These are phyloP conservation scores for Irineochytrium annulatum DNA, from an alignment of 192 early-diverging fungal species.

Conservation along the genomic window DNA sequence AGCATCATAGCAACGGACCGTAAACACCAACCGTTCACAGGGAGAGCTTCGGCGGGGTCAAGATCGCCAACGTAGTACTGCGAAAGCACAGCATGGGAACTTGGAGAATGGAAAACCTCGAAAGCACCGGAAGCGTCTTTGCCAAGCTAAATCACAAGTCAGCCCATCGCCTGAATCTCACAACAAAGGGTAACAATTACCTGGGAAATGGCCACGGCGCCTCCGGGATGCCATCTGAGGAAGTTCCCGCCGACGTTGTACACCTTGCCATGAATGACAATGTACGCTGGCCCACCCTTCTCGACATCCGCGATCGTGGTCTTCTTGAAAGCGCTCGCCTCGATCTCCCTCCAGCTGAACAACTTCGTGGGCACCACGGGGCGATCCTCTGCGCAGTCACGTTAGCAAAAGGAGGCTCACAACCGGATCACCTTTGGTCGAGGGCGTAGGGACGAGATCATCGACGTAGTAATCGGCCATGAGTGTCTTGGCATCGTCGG, in stretches of 20 bases:
- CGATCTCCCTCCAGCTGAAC: slow-evolving; percentile 46
- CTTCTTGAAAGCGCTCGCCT: slow-evolving; percentile 28
- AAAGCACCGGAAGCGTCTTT: slow-evolving; percentile 68
- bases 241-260: slow-evolving; percentile 76
- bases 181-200: slow-evolving; percentile 32
- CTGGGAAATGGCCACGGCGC: slow-evolving; percentile 68
- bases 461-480: slow-evolving; percentile 74
- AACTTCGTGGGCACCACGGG: too few relatives aligned
- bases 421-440: too few relatives aligned
- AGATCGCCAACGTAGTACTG: slow-evolving; percentile 77
- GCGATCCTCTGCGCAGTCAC: too few relatives aligned
- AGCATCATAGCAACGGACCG: background rate
- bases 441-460: slow-evolving; percentile 53
- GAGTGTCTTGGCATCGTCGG: slow-evolving; percentile 54
- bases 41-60: slow-evolving; percentile 38
- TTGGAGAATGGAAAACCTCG: slow-evolving; percentile 69
- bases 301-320: slow-evolving; percentile 8
- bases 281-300: slow-evolving; percentile 30
- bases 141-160: slow-evolving; percentile 42
- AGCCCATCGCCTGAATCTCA: slow-evolving; percentile 11
- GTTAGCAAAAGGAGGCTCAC: too few relatives aligned
- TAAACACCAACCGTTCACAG: slow-evolving; percentile 27
- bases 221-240: slow-evolving; percentile 72
- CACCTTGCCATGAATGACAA: slow-evolving; percentile 74
- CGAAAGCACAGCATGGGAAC: slow-evolving; percentile 60